Evolutionary conservation across 345 rosid species (phyloP), one percentile per base, ranked within the genome.

Genomic region (Lepidium sativum): DNA sequence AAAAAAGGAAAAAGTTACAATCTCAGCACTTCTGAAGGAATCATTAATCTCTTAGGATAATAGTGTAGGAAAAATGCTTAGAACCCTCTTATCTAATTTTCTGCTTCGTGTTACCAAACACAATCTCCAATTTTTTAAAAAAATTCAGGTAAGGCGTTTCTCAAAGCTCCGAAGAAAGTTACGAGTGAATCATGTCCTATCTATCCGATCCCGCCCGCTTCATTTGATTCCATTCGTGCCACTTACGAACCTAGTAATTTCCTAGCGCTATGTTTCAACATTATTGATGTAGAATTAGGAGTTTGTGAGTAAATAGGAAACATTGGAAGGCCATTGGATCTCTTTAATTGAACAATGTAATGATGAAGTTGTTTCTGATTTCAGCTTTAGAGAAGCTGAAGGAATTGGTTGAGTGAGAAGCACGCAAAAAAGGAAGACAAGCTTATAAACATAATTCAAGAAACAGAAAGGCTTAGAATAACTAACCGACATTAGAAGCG

Each of bases 81-180:
- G 41, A 53, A 13, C 54, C 12, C 12, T 33, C 37, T 67, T 57
- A 27, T 68, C 25, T 58, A 52, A 39, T 44, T 17, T 41, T 60
- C 35, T 60, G 44, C n/a, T 39, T n/a, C 17, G 52, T 21, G 29
- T 23, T 35, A 2, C 11, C 23, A 18, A 53, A 31, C n/a, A n/a
- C n/a, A n/a, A n/a, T n/a, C n/a, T n/a, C n/a, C n/a, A n/a, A n/a
- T n/a, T n/a, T n/a, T n/a, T n/a, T n/a, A n/a, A n/a, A n/a, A n/a
- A n/a, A n/a, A n/a, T 80, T 73, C 81, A 90, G 97, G 89, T 82
- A 38, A 90, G 76, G 68, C 89, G 87, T 32, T 90, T 94, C 75
- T 76, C 79, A 65, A 86, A 83, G 79, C 40, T 88, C 68, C 64
- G 57, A 82, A 71, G 81, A 90, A 90, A 80, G 92, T 85, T 44